phyloP scores from a whole-genome alignment of 345 rosid species.

The Hibiscus trionum region DNA sequence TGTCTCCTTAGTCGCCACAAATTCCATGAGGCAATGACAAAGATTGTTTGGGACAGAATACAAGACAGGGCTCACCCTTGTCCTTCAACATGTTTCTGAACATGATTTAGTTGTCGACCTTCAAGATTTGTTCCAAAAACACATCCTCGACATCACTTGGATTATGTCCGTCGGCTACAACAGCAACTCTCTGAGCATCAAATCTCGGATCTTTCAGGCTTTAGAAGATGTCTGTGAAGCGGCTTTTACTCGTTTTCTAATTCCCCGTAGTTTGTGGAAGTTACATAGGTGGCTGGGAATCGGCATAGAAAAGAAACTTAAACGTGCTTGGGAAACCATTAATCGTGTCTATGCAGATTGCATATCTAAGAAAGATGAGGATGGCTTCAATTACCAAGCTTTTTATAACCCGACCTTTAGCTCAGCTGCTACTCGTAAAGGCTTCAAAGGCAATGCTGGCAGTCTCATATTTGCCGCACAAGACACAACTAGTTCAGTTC shows the following conservation, averaged over 20 bases:
- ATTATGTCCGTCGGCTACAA: neutral
- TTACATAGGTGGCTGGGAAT: slow-evolving; percentile 1
- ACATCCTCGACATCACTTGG: neutral
- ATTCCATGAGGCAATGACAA: neutral
- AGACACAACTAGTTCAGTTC: slow-evolving; percentile 8
- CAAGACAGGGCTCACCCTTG: neutral
- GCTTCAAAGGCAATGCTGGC: neutral
- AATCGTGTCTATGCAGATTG: neutral
- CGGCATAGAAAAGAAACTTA: slow-evolving; percentile 7
- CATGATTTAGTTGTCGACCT: neutral
- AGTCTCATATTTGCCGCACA: slow-evolving; percentile 4
- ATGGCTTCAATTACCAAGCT: neutral
- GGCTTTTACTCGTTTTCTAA: neutral
- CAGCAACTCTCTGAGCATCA: neutral
- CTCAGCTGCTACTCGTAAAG: neutral
- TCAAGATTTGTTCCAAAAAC: slow-evolving; percentile 4
- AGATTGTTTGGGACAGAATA: slow-evolving; percentile 1
- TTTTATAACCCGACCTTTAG: neutral
- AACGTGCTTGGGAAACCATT: neutral
- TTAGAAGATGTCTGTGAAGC: slow-evolving; percentile 13
- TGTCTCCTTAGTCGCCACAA: neutral
- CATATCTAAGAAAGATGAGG: neutral
- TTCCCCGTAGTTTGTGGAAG: slow-evolving; percentile 1
- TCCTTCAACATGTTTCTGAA: neutral
- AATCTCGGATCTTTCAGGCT: neutral